These are phyloP conservation scores for Vitis rotundifolia DNA, from an alignment of 164 flowering plant species.

Conservation along the genomic window DNA sequence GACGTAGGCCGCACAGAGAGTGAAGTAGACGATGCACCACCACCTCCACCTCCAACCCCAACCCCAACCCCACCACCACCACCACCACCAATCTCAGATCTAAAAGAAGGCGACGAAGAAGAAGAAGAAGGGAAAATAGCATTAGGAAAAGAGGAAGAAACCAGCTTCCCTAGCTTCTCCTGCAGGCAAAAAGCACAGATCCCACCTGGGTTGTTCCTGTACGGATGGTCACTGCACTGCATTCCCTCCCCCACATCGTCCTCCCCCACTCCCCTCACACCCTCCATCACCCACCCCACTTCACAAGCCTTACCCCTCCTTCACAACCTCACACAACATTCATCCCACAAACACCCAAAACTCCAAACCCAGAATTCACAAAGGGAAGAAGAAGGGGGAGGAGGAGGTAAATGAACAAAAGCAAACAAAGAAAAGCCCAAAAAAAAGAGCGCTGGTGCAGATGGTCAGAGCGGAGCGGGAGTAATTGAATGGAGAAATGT, in stretches of 20 bases:
- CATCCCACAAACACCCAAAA: neutral
- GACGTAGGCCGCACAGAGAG: too few relatives aligned
- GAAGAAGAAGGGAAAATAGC: conserved; percentile 19
- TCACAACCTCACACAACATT: neutral
- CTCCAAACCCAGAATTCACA: neutral
- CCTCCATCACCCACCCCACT: neutral
- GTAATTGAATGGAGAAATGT: neutral
- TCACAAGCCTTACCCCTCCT: neutral
- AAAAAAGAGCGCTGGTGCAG: neutral
- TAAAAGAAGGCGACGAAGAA: conserved; percentile 45
- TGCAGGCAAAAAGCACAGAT: conserved; percentile 73
- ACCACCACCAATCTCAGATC: conserved; percentile 26
- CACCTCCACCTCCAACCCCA: too few relatives aligned
- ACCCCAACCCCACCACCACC: too few relatives aligned
- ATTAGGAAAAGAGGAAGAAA: conserved; percentile 39
- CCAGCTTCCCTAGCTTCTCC: conserved; percentile 68
- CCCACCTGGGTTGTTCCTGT: conserved; percentile 57
- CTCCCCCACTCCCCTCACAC: neutral
- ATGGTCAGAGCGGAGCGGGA: conserved; percentile 7
- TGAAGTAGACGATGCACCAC: too few relatives aligned
- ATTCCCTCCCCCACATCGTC: conserved; percentile 41
- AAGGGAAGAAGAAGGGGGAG: neutral
- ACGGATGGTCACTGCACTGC: conserved; percentile 66
- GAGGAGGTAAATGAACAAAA: neutral
- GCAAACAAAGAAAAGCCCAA: neutral